phyloP scores from a whole-genome alignment of 306 rosid species.

The Ormosia emarginata region DNA sequence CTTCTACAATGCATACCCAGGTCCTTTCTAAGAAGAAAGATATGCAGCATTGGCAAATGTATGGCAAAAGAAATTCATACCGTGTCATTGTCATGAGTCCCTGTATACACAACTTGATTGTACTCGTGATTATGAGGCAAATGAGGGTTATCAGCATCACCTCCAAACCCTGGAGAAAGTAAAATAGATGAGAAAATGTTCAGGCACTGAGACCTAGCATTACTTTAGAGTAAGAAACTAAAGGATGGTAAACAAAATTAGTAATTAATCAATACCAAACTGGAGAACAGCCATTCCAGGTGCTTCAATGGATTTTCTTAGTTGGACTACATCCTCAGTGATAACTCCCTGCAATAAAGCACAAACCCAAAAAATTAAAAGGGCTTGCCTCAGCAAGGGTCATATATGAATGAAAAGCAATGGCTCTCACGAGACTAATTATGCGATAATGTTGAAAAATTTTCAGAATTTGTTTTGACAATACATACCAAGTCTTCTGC shows the following conservation, averaged over 20 bases:
- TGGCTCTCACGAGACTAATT: not conserved
- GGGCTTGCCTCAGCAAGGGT: not conserved
- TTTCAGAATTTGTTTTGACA: not conserved
- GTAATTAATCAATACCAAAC: slow-evolving; percentile 58
- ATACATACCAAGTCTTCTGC: slow-evolving; percentile 94
- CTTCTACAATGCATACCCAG: not conserved
- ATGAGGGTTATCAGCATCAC: slow-evolving; percentile 80
- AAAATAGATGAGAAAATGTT: not conserved
- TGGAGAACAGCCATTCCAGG: slow-evolving; percentile 99
- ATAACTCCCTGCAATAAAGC: slow-evolving; percentile 75
- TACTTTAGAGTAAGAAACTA: not conserved
- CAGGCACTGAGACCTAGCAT: not conserved
- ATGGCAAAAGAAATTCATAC: slow-evolving; percentile 41
- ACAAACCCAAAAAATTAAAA: slow-evolving; percentile 8
- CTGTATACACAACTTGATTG: slow-evolving; percentile 92
- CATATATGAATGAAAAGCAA: slow-evolving; percentile 1
- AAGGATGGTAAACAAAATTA: slow-evolving; percentile 13
- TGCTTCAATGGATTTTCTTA: slow-evolving; percentile 83
- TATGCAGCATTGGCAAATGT: slow-evolving; percentile 3
- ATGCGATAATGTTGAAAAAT: not conserved
- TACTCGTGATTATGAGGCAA: slow-evolving; percentile 91
- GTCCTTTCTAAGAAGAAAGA: not conserved
- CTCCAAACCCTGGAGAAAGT: slow-evolving; percentile 64
- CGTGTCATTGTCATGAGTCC: slow-evolving; percentile 97
- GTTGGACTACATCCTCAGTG: slow-evolving; percentile 88